A percentile compares a stretch with the other conserved stretches of the same genome.
These are phyloP conservation scores for Pythium insidiosum DNA, from an alignment of 352 stramenopile genomes.

Conservation along the genomic window DNA sequence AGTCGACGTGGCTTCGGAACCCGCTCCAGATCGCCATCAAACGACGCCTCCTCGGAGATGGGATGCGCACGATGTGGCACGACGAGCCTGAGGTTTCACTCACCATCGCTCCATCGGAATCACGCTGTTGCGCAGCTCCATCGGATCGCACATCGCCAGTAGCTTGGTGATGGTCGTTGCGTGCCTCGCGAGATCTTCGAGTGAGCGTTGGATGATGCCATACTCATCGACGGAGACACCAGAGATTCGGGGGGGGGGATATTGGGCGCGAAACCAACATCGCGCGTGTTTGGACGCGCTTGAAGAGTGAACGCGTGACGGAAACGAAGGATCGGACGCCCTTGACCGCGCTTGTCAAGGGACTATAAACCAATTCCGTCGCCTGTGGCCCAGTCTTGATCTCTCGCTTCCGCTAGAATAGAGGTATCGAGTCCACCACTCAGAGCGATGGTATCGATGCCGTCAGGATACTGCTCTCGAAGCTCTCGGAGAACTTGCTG, in stretches of 20 bases:
- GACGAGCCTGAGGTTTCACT: too few species aligned
- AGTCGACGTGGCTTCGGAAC: too few species aligned
- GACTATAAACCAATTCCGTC: constrained; percentile 22
- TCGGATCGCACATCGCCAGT: constrained; percentile 68
- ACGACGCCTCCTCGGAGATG: too few species aligned
- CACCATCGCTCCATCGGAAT: too few species aligned
- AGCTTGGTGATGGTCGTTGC: constrained; percentile 30
- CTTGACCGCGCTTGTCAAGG: constrained; percentile 25
- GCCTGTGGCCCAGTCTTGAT: constrained; percentile 19
- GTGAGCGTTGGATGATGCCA: constrained; percentile 39
- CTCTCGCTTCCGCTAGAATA: constrained; percentile 52
- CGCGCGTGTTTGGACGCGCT: constrained; percentile 38
- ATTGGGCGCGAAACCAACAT: constrained; percentile 24
- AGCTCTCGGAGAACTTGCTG: constrained; percentile 45
- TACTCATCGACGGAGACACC: constrained; percentile 47
- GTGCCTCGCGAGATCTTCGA: constrained; percentile 46
- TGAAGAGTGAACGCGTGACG: constrained; percentile 50
- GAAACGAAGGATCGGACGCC: constrained; percentile 38
- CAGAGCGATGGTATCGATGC: constrained; percentile 42
- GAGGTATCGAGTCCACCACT: constrained; percentile 68
- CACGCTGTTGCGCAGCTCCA: constrained; percentile 77
- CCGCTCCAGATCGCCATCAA: too few species aligned
- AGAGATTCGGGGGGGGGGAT: constrained; percentile 37
- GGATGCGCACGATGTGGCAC: too few species aligned
- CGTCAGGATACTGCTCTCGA: constrained; percentile 20